These are phyloP conservation scores for Chaetomium strumarium DNA, from an alignment of 2,329 filamentous ascomycete genomes.

Conservation along the genomic window DNA sequence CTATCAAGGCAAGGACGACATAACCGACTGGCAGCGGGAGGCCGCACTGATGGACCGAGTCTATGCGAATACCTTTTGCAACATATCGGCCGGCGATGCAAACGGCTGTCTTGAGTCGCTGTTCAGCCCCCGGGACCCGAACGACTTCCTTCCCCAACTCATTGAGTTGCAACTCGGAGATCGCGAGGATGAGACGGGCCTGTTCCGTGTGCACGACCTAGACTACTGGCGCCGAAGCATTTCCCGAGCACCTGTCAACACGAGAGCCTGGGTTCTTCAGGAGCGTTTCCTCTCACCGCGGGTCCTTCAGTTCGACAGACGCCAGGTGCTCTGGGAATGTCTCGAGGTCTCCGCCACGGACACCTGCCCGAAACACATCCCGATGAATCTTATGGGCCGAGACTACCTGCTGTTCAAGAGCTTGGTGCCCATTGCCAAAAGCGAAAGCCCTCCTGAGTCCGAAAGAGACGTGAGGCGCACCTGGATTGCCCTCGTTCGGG, in stretches of 20 bases:
- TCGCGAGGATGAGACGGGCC: not conserved
- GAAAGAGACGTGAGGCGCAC: not conserved
- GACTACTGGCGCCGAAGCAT: not conserved
- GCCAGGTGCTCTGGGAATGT: slow-evolving; percentile 10
- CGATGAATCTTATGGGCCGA: not conserved
- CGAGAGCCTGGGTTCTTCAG: slow-evolving; percentile 8
- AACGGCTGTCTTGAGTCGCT: slow-evolving; percentile 7
- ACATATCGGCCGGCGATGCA: slow-evolving; percentile 18
- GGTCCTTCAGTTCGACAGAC: slow-evolving; percentile 10
- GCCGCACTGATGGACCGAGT: slow-evolving; percentile 18
- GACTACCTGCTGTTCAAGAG: not conserved
- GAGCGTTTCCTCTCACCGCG: slow-evolving; percentile 9
- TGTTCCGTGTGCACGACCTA: not conserved
- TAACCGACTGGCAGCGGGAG: slow-evolving; percentile 19
- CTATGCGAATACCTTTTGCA: slow-evolving; percentile 20
- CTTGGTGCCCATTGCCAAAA: not conserved
- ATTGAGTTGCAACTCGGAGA: not conserved
- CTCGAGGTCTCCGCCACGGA: slow-evolving; percentile 6
- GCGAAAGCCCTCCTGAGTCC: not conserved
- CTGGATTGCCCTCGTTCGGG: not conserved
- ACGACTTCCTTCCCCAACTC: not conserved
- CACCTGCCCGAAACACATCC: slow-evolving; percentile 1
- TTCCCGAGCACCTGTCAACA: slow-evolving; percentile 6
- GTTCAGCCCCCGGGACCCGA: slow-evolving; percentile 1
- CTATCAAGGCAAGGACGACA: slow-evolving; percentile 7